Conservation (phyloP, 306 rosid genomes). For the Medicago arabica region DNA sequence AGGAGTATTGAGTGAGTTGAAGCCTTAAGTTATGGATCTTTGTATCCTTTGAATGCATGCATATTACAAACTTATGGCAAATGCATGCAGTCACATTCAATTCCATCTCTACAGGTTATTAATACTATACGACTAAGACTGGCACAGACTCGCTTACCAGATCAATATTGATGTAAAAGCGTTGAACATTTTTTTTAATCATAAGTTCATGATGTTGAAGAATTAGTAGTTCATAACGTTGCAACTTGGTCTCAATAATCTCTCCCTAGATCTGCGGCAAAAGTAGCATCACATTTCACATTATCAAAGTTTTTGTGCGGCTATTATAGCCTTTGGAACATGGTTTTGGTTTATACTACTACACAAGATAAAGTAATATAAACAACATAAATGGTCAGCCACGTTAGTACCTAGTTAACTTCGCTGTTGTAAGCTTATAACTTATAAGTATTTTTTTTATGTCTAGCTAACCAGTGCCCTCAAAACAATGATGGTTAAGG, state of each 20-base stretch:
- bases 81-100: slow-evolving; percentile 30
- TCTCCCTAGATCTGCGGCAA: background rate
- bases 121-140: background rate
- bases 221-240: background rate
- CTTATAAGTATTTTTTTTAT: no score
- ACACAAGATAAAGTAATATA: background rate
- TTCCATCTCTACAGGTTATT: background rate
- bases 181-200: no score
- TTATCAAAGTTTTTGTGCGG: no score
- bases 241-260: slow-evolving; percentile 14
- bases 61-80: background rate
- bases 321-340: background rate
- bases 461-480: no score
- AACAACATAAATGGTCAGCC: no score
- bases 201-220: background rate
- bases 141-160: slow-evolving; percentile 41
- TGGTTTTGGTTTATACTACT: background rate
- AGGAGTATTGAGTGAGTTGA: background rate
- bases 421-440: no score
- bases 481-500: no score
- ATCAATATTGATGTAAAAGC: background rate
- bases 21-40: slow-evolving; percentile 24
- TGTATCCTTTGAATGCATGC: slow-evolving; percentile 6
- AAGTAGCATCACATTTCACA: background rate
- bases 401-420: no score